Evolutionary conservation across 768 basidiomycete species (phyloP).

Genomic region (Tricholoma hemisulphureum): DNA sequence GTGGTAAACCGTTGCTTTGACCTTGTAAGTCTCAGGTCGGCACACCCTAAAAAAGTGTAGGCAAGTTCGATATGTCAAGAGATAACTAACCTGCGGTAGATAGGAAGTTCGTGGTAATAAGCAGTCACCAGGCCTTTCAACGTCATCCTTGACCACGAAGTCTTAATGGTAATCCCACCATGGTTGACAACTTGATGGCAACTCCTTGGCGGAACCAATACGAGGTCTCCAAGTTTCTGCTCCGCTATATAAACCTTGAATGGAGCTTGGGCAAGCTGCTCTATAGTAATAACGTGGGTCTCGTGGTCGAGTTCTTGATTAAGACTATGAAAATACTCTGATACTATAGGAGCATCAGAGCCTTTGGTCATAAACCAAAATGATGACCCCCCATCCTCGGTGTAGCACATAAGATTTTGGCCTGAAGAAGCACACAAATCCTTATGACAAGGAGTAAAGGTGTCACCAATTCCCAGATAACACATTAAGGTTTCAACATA

Average conservation of each 20-base stretch:
- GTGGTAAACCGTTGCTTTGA: slow-evolving; percentile 64
- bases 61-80: neutral
- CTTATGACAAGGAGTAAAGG: slow-evolving; percentile 83
- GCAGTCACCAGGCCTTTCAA: slow-evolving; percentile 56
- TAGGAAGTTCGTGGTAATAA: slow-evolving; percentile 69
- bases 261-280: slow-evolving; percentile 62
- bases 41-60: slow-evolving; percentile 56
- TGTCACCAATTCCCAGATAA: slow-evolving; percentile 79
- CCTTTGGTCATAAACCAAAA: slow-evolving; percentile 87
- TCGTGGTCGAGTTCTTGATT: slow-evolving; percentile 72
- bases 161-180: slow-evolving; percentile 80
- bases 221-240: slow-evolving; percentile 74
- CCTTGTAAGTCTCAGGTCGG: slow-evolving; percentile 71
- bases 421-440: slow-evolving; percentile 83
- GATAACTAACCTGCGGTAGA: slow-evolving; percentile 66
- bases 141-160: slow-evolving; percentile 87
- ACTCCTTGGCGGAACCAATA: slow-evolving; percentile 77
- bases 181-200: slow-evolving; percentile 83
- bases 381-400: slow-evolving; percentile 67
- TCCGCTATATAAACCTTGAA: slow-evolving; percentile 70
- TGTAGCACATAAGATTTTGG: slow-evolving; percentile 84
- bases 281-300: slow-evolving; percentile 57
- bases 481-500: slow-evolving; percentile 81
- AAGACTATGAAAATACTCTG: slow-evolving; percentile 58
- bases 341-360: slow-evolving; percentile 51